Conservation (phyloP, 1,284 basidiomycete genomes). For the Tremellales sp. region DNA sequence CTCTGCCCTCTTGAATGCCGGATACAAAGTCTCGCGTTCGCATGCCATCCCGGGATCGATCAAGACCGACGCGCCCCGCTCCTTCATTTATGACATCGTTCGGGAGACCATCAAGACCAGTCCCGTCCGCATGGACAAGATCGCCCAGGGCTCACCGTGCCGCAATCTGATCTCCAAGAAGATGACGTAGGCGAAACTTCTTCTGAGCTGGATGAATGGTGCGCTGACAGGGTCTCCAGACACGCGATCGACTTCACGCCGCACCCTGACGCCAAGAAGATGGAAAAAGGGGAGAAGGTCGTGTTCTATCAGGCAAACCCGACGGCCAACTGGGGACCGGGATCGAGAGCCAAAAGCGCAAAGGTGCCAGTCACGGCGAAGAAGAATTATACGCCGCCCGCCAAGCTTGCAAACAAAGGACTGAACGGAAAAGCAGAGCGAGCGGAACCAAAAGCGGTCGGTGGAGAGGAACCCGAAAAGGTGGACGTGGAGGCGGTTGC, state of each 20-base stretch:
- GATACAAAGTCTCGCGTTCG: conserved; percentile 79
- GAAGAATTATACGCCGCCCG: conserved; percentile 14
- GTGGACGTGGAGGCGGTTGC: too few relatives aligned
- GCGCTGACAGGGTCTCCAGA: conserved; percentile 46
- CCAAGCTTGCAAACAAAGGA: conserved; percentile 7
- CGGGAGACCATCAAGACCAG: conserved; percentile 70
- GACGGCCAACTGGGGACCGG: conserved; percentile 85
- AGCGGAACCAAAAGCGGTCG: conserved; percentile 6
- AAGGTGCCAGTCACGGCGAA: too few relatives aligned
- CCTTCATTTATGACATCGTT: conserved; percentile 75
- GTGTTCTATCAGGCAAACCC: conserved; percentile 93
- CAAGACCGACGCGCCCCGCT: conserved; percentile 77
- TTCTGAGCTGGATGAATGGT: not conserved
- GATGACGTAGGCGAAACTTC: conserved; percentile 55
- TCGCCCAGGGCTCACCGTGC: conserved; percentile 67
- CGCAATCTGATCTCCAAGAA: conserved; percentile 62
- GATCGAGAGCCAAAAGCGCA: conserved; percentile 34
- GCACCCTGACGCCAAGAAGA: conserved; percentile 63
- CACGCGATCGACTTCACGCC: conserved; percentile 66
- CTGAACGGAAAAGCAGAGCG: conserved; percentile 10
- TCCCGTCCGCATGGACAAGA: conserved; percentile 78
- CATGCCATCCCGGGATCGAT: conserved; percentile 85
- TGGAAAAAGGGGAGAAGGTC: conserved; percentile 54
- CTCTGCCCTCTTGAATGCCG: conserved; percentile 82
- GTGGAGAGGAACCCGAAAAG: conserved; percentile 3